Conservation (phyloP, 345 rosid species). For the Arabis hirsuta region DNA sequence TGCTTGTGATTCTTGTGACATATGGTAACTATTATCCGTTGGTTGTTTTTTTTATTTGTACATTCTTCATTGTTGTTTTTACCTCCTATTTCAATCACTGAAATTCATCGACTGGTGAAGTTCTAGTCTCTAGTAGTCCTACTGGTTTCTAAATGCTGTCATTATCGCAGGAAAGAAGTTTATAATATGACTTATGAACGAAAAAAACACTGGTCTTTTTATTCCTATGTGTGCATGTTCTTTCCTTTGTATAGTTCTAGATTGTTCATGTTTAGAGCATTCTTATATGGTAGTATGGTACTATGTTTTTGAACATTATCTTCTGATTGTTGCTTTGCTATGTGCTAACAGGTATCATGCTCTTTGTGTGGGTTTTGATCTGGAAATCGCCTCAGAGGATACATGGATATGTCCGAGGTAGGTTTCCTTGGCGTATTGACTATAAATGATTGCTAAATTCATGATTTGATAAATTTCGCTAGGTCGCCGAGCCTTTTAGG, state of each 20-base stretch:
- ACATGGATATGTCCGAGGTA: conserved; percentile 98
- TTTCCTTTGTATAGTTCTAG: conserved; percentile 20
- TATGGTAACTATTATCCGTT: conserved; percentile 61
- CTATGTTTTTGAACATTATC: neutral
- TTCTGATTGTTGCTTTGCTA: conserved; percentile 37
- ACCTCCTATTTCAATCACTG: neutral
- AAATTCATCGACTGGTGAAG: conserved; percentile 28
- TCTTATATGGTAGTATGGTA: conserved; percentile 13
- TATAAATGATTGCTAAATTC: conserved; percentile 38
- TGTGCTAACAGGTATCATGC: conserved; percentile 90
- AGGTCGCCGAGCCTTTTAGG: conserved; percentile 4
- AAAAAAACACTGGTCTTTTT: conserved; percentile 1
- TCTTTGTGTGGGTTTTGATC: conserved; percentile 92
- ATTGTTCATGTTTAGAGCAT: conserved; percentile 25
- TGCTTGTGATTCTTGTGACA: conserved; percentile 98
- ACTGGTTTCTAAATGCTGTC: conserved; percentile 6
- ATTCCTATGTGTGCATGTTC: conserved; percentile 7
- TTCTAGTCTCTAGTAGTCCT: conserved; percentile 3
- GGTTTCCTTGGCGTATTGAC: conserved; percentile 38
- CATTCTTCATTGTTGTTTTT: conserved; percentile 1
- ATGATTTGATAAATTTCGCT: conserved; percentile 16
- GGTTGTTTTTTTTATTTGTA: conserved; percentile 5
- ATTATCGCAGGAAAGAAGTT: neutral
- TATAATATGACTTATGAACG: conserved; percentile 3
- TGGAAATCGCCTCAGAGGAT: conserved; percentile 78